Percentiles rank a stretch among this genome's conserved stretches.
Evolutionary conservation across 768 basidiomycete genomes (phyloP).

Genomic region (Suillus occidentalis): DNA sequence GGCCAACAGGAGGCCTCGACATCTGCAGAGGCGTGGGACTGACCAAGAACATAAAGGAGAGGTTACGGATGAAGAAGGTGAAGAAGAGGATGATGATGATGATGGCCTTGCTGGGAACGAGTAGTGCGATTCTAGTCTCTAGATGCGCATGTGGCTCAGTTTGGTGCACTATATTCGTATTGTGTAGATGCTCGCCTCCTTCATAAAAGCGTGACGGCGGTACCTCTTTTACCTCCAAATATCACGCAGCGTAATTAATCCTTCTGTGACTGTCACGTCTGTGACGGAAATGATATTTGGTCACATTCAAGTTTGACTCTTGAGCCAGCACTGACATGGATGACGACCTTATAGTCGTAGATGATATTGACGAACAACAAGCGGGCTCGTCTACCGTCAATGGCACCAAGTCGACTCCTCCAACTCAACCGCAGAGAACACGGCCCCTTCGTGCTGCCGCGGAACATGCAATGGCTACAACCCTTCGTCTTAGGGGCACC

Average conservation of each 20-base stretch:
- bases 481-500: conserved; percentile 31
- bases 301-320: no score
- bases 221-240: background rate
- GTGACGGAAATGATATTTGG: background rate
- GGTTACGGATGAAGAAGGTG: conserved; percentile 7
- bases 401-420: conserved; percentile 20
- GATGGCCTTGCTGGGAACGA: conserved; percentile 16
- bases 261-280: background rate
- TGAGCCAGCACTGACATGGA: conserved; percentile 37
- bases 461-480: conserved; percentile 37
- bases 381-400: conserved; percentile 37
- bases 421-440: conserved; percentile 23
- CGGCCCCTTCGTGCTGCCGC: conserved; percentile 34
- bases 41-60: background rate
- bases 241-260: background rate
- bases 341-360: conserved; percentile 63
- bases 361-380: conserved; percentile 50
- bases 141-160: background rate
- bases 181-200: background rate
- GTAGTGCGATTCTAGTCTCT: conserved; percentile 7
- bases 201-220: background rate
- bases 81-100: conserved; percentile 16
- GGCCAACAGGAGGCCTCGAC: background rate
- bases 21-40: background rate
- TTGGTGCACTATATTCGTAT: background rate